A percentile compares a stretch with the other conserved stretches of the same genome.
Evolutionary conservation across 148 eudicot genomes (phyloP).

Genomic region (Rhododendron williamsianum): DNA sequence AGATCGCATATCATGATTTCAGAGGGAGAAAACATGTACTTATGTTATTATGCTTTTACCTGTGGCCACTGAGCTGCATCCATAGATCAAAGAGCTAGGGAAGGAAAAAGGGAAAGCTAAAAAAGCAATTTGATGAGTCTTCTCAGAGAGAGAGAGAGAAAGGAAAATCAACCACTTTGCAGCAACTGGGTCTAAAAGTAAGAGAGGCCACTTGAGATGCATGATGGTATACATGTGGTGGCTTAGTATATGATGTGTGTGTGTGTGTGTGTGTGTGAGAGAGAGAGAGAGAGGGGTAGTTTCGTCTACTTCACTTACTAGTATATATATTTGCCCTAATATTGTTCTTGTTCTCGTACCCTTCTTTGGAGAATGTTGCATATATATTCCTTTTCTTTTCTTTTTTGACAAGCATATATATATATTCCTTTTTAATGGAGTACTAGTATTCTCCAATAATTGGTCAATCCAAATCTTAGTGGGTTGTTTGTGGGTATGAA

Average conservation of each 20-base stretch:
- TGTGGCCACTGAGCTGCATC: slow-evolving; percentile 27
- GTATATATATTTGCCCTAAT: neutral
- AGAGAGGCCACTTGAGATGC: neutral
- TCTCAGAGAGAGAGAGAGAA: slow-evolving; percentile 3
- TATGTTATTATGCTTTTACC: slow-evolving; percentile 5
- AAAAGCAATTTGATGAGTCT: slow-evolving; percentile 11
- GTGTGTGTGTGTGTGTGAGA: too few species aligned
- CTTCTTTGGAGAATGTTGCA: neutral
- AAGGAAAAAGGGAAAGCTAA: slow-evolving; percentile 7
- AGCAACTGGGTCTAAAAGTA: slow-evolving; percentile 23
- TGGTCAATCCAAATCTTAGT: slow-evolving; percentile 3
- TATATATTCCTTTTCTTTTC: neutral
- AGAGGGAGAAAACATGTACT: neutral
- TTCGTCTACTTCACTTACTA: neutral
- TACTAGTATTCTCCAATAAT: neutral
- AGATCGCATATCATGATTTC: slow-evolving; percentile 16
- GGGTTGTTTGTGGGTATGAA: neutral
- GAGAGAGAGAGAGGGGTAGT: neutral
- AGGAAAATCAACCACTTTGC: slow-evolving; percentile 13
- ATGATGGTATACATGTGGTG: neutral
- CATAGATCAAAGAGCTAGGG: slow-evolving; percentile 12
- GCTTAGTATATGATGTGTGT: neutral
- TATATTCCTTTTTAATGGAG: neutral
- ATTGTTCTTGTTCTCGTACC: neutral
- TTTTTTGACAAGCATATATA: too few species aligned